These are phyloP conservation scores for Micractinium conductrix DNA, from an alignment of 139 green algal species.

Conservation along the genomic window DNA sequence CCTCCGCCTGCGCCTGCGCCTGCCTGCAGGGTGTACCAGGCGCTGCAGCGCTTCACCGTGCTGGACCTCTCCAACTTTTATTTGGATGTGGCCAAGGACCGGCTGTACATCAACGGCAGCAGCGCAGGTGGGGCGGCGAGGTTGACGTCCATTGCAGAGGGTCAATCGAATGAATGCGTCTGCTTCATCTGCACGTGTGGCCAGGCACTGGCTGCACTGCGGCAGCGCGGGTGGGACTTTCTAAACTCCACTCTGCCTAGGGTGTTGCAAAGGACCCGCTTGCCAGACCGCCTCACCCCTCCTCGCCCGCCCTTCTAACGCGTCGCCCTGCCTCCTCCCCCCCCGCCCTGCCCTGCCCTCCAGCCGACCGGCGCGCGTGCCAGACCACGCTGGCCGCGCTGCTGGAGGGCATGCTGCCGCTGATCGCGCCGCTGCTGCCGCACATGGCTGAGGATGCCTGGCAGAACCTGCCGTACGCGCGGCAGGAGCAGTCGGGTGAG, in stretches of 20 bases:
- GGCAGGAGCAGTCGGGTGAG: constrained; percentile 12
- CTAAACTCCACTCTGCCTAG: too few relatives aligned
- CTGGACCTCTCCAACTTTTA: constrained; percentile 96
- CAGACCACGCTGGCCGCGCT: constrained; percentile 88
- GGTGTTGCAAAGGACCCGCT: too few relatives aligned
- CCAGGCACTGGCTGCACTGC: too few relatives aligned
- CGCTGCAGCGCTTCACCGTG: constrained; percentile 85
- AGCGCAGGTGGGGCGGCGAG: too few relatives aligned
- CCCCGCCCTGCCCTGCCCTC: too few relatives aligned
- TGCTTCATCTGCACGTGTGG: too few relatives aligned
- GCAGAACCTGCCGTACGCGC: constrained; percentile 72
- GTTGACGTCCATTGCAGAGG: too few relatives aligned
- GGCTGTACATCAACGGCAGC: constrained; percentile 90
- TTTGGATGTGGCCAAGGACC: constrained; percentile 96
- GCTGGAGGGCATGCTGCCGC: constrained; percentile 68
- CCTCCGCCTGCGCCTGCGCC: neutral
- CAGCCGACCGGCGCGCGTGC: constrained; percentile 71
- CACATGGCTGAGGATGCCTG: constrained; percentile 99
- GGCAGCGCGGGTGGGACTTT: too few relatives aligned
- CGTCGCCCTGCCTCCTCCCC: too few relatives aligned
- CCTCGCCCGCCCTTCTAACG: too few relatives aligned
- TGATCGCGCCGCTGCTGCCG: constrained; percentile 85
- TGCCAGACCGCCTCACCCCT: too few relatives aligned
- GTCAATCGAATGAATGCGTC: too few relatives aligned
- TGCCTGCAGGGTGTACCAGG: constrained; percentile 70